These are phyloP conservation scores for Ophiocordyceps camponoti-leonardi DNA, from an alignment of 2,329 filamentous ascomycete species.

Conservation along the genomic window DNA sequence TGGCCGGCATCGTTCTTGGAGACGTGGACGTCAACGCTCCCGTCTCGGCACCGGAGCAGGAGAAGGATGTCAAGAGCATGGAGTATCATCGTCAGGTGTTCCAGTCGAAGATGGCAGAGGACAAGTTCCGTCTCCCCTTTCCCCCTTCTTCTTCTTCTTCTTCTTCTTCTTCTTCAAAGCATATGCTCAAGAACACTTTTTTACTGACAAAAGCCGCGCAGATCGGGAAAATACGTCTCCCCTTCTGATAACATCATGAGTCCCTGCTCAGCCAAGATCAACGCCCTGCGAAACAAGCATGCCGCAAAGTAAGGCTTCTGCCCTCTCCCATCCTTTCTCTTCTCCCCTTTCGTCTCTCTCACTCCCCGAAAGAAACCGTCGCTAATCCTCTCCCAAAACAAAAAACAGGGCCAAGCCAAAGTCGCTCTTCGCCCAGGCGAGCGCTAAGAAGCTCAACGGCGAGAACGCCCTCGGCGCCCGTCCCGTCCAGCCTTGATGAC, in stretches of 20 bases:
- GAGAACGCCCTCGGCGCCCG: slow-evolving; percentile 22
- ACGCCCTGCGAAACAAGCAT: slow-evolving; percentile 64
- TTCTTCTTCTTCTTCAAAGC: not conserved
- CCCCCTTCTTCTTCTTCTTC: not conserved
- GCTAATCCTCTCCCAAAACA: too few relatives aligned
- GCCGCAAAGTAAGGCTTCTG: slow-evolving; percentile 46
- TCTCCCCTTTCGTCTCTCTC: too few relatives aligned
- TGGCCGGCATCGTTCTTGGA: slow-evolving; percentile 39
- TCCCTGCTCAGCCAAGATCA: slow-evolving; percentile 70
- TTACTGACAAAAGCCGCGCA: not conserved
- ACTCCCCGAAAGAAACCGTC: too few relatives aligned
- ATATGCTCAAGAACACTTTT: too few relatives aligned
- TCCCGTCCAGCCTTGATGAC: slow-evolving; percentile 13
- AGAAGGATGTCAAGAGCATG: slow-evolving; percentile 45
- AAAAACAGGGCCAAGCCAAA: slow-evolving; percentile 52
- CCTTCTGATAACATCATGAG: slow-evolving; percentile 84
- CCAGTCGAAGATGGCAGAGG: slow-evolving; percentile 51
- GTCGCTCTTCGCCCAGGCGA: slow-evolving; percentile 50
- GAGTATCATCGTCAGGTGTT: slow-evolving; percentile 65
- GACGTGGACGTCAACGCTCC: slow-evolving; percentile 48
- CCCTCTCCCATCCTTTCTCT: slow-evolving; percentile 5
- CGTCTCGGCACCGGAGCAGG: slow-evolving; percentile 18
- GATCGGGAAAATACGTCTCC: slow-evolving; percentile 41
- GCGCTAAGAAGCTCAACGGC: slow-evolving; percentile 41
- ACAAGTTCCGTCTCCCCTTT: slow-evolving; percentile 37